These are phyloP conservation scores for Penicillium desertorum DNA, from an alignment of 495 filamentous ascomycete species.

Conservation along the genomic window DNA sequence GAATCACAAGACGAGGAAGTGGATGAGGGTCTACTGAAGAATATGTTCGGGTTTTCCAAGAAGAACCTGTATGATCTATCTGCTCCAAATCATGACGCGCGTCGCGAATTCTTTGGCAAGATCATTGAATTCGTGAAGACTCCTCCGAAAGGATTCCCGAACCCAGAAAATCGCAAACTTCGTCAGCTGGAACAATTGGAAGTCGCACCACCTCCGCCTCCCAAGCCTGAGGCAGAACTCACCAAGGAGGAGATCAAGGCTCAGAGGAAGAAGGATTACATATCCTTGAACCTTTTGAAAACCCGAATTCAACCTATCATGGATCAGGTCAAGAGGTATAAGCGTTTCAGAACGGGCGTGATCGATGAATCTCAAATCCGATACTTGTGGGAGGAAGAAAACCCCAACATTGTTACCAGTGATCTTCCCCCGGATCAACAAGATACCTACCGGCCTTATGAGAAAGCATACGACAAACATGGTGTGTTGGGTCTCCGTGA, in stretches of 20 bases:
- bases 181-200: conserved; percentile 74
- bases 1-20: conserved; percentile 61
- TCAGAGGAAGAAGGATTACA: conserved; percentile 79
- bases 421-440: conserved; percentile 64
- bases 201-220: conserved; percentile 69
- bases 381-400: conserved; percentile 79
- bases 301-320: conserved; percentile 86
- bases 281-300: conserved; percentile 77
- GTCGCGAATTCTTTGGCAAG: conserved; percentile 72
- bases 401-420: conserved; percentile 76
- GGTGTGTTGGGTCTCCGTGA: conserved; percentile 71
- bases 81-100: conserved; percentile 62
- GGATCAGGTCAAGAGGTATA: conserved; percentile 89
- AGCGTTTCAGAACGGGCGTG: conserved; percentile 75
- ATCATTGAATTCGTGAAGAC: conserved; percentile 73
- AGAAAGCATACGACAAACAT: conserved; percentile 69
- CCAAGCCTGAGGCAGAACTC: conserved; percentile 49
- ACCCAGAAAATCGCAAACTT: conserved; percentile 80
- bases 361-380: conserved; percentile 69
- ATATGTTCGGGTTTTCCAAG: conserved; percentile 82
- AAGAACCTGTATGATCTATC: conserved; percentile 69
- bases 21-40: conserved; percentile 60
- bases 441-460: conserved; percentile 65
- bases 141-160: conserved; percentile 79
- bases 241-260: conserved; percentile 77